phyloP scores from a whole-genome alignment of 305 asterid genomes.

The Fraxinus platypoda region DNA sequence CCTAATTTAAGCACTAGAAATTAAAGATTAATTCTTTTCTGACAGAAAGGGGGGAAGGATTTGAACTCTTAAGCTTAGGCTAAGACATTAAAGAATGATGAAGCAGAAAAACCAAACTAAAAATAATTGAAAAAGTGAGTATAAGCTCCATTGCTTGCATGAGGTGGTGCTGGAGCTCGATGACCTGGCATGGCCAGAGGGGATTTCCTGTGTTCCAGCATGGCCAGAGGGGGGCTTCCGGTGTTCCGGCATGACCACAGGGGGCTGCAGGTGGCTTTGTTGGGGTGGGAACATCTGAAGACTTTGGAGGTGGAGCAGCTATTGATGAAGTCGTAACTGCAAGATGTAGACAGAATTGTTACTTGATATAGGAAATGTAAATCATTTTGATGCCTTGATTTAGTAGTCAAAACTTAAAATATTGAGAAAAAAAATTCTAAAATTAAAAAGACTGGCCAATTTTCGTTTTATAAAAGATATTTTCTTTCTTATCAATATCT shows the following conservation, averaged over 20 bases:
- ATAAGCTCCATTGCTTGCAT: not conserved
- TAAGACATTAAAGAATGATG: not conserved
- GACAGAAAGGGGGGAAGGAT: not conserved
- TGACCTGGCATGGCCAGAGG: not conserved
- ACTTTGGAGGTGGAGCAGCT: constrained; percentile 13
- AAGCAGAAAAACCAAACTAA: not conserved
- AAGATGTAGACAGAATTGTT: not conserved
- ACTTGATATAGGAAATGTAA: not conserved
- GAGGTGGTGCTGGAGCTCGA: constrained; percentile 12
- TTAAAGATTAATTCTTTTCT: too few relatives aligned
- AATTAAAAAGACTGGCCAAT: too few relatives aligned
- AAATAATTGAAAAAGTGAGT: not conserved
- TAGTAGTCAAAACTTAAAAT: not conserved
- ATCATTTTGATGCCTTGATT: constrained; percentile 14
- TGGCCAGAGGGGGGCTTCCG: not conserved
- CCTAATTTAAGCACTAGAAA: not conserved
- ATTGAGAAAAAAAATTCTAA: too few relatives aligned
- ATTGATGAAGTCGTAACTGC: not conserved
- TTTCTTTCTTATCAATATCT: not conserved
- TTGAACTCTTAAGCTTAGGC: not conserved
- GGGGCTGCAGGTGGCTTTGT: not conserved
- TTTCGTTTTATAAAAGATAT: not conserved
- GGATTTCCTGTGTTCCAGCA: not conserved
- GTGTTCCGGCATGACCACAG: not conserved
- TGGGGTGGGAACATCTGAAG: constrained; percentile 11